Evolutionary conservation across 2,329 filamentous ascomycete genomes (phyloP).

Genomic region (Talaromyces sp.): DNA sequence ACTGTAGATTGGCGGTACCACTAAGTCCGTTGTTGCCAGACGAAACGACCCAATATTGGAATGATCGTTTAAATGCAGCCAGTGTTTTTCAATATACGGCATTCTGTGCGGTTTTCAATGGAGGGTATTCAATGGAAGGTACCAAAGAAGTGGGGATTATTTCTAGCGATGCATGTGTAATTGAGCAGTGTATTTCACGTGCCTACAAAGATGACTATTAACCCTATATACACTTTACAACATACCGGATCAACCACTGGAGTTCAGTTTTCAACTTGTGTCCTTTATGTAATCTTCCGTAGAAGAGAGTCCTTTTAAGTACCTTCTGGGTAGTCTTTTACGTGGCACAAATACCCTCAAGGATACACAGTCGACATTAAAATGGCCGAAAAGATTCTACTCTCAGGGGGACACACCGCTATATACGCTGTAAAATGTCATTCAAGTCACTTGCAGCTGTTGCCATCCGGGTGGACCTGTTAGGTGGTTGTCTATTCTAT

Average conservation of each 20-base stretch:
- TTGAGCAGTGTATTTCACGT: not conserved
- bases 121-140: not conserved
- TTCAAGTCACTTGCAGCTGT: not conserved
- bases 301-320: not conserved
- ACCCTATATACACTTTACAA: not conserved
- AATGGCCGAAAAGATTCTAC: not conserved
- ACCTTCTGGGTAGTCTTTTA: not conserved
- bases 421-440: not conserved
- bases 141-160: not conserved
- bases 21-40: not conserved
- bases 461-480: too few species aligned
- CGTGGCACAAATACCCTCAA: not conserved
- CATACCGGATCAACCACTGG: not conserved
- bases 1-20: not conserved
- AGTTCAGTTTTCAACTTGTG: too few species aligned
- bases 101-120: not conserved
- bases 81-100: not conserved
- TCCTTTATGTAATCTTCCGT: too few species aligned
- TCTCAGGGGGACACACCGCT: not conserved
- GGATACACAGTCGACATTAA: too few species aligned
- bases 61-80: not conserved
- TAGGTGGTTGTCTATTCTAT: too few species aligned
- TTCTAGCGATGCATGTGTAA: not conserved
- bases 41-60: not conserved
- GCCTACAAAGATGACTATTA: not conserved